These are phyloP conservation scores for maize (Zea mays) DNA, from an alignment of 176 grass and related monocot genomes.

Conservation along the genomic window DNA sequence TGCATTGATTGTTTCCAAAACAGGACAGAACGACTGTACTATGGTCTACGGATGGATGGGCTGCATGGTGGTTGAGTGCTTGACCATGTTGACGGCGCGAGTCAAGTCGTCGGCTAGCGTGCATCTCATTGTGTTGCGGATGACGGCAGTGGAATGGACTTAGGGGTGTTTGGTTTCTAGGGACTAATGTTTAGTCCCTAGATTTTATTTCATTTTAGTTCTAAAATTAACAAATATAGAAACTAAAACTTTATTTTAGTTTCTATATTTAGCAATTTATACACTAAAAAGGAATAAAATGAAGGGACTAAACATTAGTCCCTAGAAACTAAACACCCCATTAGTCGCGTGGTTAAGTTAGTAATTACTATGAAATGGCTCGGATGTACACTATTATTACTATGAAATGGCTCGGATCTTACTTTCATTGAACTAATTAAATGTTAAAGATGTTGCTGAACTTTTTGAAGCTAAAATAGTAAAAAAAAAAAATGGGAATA, in stretches of 20 bases:
- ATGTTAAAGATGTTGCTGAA: neutral
- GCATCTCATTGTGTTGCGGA: slow-evolving; percentile 13
- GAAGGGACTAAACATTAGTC: too few species aligned
- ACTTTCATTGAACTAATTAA: too few species aligned
- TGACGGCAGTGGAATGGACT: neutral
- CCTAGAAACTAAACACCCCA: too few species aligned
- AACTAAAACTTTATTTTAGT: too few species aligned
- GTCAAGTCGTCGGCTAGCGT: slow-evolving; percentile 39
- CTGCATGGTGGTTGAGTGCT: neutral
- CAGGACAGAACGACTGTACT: neutral
- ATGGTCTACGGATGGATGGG: neutral
- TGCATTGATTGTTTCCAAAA: neutral
- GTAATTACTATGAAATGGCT: neutral
- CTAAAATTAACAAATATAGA: too few species aligned
- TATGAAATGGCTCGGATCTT: slow-evolving; percentile 16
- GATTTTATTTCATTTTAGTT: too few species aligned
- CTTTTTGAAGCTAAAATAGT: neutral
- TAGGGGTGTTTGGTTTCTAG: too few species aligned
- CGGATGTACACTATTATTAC: too few species aligned
- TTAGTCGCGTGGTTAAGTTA: neutral
- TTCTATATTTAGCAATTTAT: too few species aligned
- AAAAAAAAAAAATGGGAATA: neutral
- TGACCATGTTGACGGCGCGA: slow-evolving; percentile 32
- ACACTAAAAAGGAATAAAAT: too few species aligned
- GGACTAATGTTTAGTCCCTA: too few species aligned